Conservation (phyloP, 148 eudicot genomes). For the Persicaria tinctoria region DNA sequence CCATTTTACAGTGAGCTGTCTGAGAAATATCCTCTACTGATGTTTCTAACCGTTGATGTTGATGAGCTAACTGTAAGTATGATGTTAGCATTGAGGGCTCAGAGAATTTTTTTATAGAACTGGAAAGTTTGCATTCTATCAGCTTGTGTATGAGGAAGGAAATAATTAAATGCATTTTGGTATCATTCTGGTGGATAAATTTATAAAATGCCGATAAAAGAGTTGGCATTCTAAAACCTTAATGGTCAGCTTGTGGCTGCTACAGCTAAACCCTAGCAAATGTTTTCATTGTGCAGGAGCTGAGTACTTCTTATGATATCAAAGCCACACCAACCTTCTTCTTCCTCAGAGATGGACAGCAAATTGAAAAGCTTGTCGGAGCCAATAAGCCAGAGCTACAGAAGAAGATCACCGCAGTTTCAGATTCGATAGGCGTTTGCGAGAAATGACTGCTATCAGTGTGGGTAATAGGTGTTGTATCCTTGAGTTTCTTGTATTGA, state of each 20-base stretch:
- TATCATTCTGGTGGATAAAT: slow-evolving; percentile 6
- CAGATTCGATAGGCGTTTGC: slow-evolving; percentile 33
- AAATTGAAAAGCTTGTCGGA: slow-evolving; percentile 90
- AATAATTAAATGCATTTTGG: not conserved
- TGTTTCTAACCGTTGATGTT: slow-evolving; percentile 83
- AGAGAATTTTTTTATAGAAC: not conserved
- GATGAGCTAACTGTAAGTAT: slow-evolving; percentile 83
- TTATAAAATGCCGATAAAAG: not conserved
- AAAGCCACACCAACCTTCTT: slow-evolving; percentile 99
- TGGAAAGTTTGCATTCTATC: not conserved
- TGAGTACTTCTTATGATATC: slow-evolving; percentile 85
- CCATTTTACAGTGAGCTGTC: slow-evolving; percentile 74
- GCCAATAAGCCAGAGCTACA: slow-evolving; percentile 86
- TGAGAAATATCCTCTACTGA: slow-evolving; percentile 57
- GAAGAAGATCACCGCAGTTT: slow-evolving; percentile 56
- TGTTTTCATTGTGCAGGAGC: slow-evolving; percentile 53
- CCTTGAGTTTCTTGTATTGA: not conserved
- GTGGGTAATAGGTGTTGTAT: not conserved
- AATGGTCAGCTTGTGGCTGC: not conserved
- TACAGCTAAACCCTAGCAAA: not conserved
- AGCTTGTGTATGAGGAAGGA: not conserved
- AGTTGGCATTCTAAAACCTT: not conserved
- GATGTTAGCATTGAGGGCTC: not conserved
- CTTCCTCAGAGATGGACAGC: slow-evolving; percentile 82
- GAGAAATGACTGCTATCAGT: slow-evolving; percentile 19